Percentiles rank a stretch among this genome's conserved stretches.
These are phyloP conservation scores for Pseudogymnoascus sp. DNA, from an alignment of 2,329 filamentous ascomycete species.

Conservation along the genomic window DNA sequence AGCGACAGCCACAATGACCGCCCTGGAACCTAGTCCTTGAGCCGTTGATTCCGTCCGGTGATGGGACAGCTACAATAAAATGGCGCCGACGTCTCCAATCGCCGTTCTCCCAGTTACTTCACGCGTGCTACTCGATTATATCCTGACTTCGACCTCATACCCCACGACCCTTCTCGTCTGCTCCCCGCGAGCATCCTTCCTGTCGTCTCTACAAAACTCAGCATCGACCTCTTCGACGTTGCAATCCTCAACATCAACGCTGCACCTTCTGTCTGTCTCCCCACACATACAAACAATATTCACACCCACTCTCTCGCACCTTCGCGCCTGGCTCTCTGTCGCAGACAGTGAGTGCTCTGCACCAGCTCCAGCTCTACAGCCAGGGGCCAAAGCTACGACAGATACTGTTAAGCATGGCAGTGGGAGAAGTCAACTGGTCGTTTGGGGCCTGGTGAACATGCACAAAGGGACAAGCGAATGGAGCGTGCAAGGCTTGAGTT, in stretches of 20 bases:
- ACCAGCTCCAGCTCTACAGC: constrained; percentile 27
- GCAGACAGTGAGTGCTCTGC: constrained; percentile 30
- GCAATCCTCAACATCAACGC: constrained; percentile 46
- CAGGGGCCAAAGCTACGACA: not conserved
- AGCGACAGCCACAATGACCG: not conserved
- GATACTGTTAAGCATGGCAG: constrained; percentile 26
- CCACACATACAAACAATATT: constrained; percentile 65
- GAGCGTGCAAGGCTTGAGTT: constrained; percentile 65
- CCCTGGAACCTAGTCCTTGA: not conserved
- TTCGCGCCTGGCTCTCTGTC: constrained; percentile 67
- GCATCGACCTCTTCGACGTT: constrained; percentile 26
- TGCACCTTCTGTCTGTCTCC: constrained; percentile 62
- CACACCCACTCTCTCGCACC: constrained; percentile 65
- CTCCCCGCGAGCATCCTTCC: constrained; percentile 56
- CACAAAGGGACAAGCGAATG: constrained; percentile 66
- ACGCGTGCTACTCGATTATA: constrained; percentile 52
- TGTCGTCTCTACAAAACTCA: constrained; percentile 49
- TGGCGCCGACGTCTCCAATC: constrained; percentile 28
- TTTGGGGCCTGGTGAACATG: constrained; percentile 58
- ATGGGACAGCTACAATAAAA: constrained; percentile 9
- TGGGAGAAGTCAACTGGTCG: constrained; percentile 42
- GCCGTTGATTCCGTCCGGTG: not conserved
- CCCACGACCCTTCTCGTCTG: constrained; percentile 67
- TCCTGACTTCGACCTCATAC: constrained; percentile 49
- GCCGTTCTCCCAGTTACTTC: constrained; percentile 41